Evolutionary conservation across 139 green algal genomes (phyloP), one percentile per base, ranked within the genome.

Genomic region (Coelastrella sp.): DNA sequence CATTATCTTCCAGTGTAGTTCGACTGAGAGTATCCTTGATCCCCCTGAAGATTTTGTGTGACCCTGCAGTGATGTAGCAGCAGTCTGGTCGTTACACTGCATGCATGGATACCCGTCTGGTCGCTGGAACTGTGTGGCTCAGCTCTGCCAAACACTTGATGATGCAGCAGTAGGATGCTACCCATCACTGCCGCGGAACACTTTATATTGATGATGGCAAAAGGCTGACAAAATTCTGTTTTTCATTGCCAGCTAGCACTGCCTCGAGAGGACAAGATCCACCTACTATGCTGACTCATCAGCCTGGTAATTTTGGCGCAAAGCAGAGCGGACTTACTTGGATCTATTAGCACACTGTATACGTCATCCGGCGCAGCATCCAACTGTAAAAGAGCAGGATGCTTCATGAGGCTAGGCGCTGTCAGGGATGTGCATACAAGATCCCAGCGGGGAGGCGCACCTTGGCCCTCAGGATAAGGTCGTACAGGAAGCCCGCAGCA

Each of bases 11-110:
- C 19, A 87, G 40, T 5, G 23, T 76, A 25, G 5, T 34, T 2
- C 82, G 53, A 7, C 21, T 17, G 6, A 87, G 5, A 32, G 71
- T 82, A 15, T 53, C 57, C 19, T 67, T 82, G 71, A 87, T 87
- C 40, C 82, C 82, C n/a, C 82, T 35, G 69, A 87, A 87, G n/a
- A 87, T 87, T 37, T 67, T 2, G 34, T 87, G 69, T 2, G 82
- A 73, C 25, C 66, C 82, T 82, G 53, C 34, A 69, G 35, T 43
- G 21, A 41, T 30, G 45, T 32, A 63, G 41, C 41, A 79, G 43
- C 11, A 21, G n/a, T n/a, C n/a, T n/a, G n/a, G n/a, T n/a, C n/a
- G n/a, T n/a, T n/a, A n/a, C n/a, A n/a, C n/a, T n/a, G n/a, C n/a
- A n/a, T n/a, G n/a, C 45, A 57, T 57, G 45, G 15, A 57, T 9